A percentile compares a stretch with the other conserved stretches of the same genome.
phyloP scores from a whole-genome alignment of 2,329 filamentous ascomycete species.

The Curvularia lunata region DNA sequence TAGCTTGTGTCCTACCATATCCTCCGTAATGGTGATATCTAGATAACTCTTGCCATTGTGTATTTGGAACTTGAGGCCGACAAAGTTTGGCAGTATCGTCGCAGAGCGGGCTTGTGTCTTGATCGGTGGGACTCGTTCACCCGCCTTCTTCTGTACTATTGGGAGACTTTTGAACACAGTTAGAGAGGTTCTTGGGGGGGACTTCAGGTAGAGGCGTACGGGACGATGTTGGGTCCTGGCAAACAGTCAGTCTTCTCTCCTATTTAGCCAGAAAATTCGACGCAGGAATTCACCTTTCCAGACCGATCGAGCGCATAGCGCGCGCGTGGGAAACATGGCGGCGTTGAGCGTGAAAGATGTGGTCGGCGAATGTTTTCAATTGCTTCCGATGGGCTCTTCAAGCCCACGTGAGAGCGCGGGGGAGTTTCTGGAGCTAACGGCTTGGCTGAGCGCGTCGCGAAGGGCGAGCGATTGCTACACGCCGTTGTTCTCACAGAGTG shows the following conservation, averaged over 20 bases:
- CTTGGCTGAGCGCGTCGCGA: conserved; percentile 42
- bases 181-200: conserved; percentile 20
- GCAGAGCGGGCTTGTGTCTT: conserved; percentile 85
- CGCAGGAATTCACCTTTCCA: conserved; percentile 76
- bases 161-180: conserved; percentile 61
- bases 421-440: conserved; percentile 19
- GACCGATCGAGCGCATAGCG: conserved; percentile 71
- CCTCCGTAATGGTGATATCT: conserved; percentile 84
- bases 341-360: conserved; percentile 34
- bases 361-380: conserved; percentile 33
- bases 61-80: conserved; percentile 86
- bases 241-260: conserved; percentile 32
- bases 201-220: conserved; percentile 59
- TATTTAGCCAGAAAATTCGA: conserved; percentile 54
- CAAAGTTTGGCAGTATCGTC: conserved; percentile 90
- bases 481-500: conserved; percentile 1
- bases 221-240: conserved; percentile 72
- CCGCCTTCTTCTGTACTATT: conserved; percentile 66
- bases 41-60: conserved; percentile 90
- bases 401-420: conserved; percentile 37
- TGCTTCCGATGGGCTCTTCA: conserved; percentile 24
- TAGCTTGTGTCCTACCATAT: conserved; percentile 96
- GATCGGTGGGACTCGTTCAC: conserved; percentile 73
- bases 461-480: conserved; percentile 7
- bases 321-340: conserved; percentile 72